phyloP scores from a whole-genome alignment of 2,329 filamentous ascomycete genomes.

The Xylariaceae sp. region DNA sequence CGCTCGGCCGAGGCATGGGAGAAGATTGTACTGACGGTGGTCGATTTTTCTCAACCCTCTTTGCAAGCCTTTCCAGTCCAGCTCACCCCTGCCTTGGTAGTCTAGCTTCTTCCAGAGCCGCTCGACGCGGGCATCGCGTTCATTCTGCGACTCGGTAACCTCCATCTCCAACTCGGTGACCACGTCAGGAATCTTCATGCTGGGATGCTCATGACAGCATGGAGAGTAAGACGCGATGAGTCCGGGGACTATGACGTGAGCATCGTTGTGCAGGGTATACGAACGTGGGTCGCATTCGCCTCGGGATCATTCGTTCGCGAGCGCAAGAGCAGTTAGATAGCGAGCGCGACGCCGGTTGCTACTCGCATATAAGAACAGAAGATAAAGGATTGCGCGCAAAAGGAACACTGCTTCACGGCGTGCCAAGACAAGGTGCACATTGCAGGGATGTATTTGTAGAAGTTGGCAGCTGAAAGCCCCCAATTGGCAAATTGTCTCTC shows the following conservation, averaged over 20 bases:
- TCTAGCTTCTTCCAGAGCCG: conserved; percentile 82
- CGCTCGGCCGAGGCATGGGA: background rate
- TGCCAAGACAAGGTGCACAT: conserved; percentile 13
- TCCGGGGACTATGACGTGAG: conserved; percentile 26
- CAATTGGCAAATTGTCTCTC: conserved; percentile 14
- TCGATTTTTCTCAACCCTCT: conserved; percentile 84
- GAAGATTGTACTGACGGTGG: conserved; percentile 63
- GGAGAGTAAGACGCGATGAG: conserved; percentile 15
- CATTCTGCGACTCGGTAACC: conserved; percentile 70
- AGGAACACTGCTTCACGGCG: conserved; percentile 9
- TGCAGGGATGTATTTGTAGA: conserved; percentile 11
- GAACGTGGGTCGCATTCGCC: conserved; percentile 13
- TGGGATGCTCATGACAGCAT: conserved; percentile 40
- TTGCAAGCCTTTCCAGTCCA: conserved; percentile 81
- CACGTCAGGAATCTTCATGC: conserved; percentile 47
- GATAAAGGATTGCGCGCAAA: conserved; percentile 22
- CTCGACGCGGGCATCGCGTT: conserved; percentile 76
- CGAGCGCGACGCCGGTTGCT: conserved; percentile 10
- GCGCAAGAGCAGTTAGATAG: background rate
- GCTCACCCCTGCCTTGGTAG: conserved; percentile 67
- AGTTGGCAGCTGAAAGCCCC: conserved; percentile 15
- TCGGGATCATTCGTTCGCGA: conserved; percentile 11
- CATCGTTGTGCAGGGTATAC: conserved; percentile 18
- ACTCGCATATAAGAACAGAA: conserved; percentile 3
- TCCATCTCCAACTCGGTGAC: conserved; percentile 55